Evolutionary conservation across 225 moss, liverwort and hornwort species (phyloP).

Genomic region (Polytrichum formosum): DNA sequence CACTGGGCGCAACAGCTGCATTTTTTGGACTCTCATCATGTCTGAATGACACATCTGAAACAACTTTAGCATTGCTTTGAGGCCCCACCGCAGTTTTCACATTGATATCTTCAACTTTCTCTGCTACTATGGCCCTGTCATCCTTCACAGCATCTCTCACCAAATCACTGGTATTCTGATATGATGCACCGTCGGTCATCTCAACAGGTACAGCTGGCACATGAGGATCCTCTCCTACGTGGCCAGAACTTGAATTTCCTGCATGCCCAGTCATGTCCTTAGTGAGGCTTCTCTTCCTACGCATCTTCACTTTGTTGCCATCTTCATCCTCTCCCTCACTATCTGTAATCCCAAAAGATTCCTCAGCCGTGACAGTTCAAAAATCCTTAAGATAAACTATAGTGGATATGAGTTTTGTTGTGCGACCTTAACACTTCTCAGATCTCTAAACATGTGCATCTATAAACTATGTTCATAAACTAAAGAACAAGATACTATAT

Average conservation of each 20-base stretch:
- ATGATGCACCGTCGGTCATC: constrained; percentile 12
- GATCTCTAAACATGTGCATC: too few species aligned
- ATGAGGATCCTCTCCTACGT: constrained; percentile 18
- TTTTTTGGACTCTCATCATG: constrained; percentile 53
- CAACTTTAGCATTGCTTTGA: constrained; percentile 32
- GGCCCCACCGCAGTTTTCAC: neutral
- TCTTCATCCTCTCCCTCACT: constrained; percentile 59
- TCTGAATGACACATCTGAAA: constrained; percentile 38
- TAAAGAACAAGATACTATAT: too few species aligned
- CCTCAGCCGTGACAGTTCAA: too few species aligned
- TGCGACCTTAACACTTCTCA: too few species aligned
- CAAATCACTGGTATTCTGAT: constrained; percentile 12
- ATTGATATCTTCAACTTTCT: constrained; percentile 32
- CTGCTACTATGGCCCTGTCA: constrained; percentile 1
- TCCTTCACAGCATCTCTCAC: constrained; percentile 26
- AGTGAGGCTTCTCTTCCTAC: constrained; percentile 15
- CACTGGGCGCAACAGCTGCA: constrained; percentile 68
- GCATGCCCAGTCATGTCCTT: constrained; percentile 15
- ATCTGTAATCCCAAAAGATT: constrained; percentile 11
- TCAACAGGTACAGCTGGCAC: constrained; percentile 21
- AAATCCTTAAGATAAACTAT: too few species aligned
- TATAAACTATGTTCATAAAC: too few species aligned
- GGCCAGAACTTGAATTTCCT: constrained; percentile 23
- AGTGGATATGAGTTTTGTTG: too few species aligned
- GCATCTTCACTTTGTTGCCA: constrained; percentile 15